phyloP scores from a whole-genome alignment of 768 basidiomycete genomes.

The Tricholoma bakamatsutake region DNA sequence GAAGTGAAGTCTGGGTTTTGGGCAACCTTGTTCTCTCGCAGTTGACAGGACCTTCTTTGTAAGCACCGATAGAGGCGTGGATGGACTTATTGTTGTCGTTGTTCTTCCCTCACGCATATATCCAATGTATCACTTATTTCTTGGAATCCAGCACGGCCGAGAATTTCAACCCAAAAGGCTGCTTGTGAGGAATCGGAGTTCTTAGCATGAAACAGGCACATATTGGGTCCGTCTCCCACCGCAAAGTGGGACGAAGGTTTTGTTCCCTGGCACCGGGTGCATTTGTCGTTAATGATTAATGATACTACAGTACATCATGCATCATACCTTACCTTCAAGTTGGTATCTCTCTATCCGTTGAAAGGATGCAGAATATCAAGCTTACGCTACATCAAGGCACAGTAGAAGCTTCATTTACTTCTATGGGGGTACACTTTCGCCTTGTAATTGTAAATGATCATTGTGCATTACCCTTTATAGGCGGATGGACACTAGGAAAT shows the following conservation, averaged over 20 bases:
- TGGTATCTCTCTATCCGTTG: constrained; percentile 42
- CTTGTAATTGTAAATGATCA: neutral
- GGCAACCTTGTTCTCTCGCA: constrained; percentile 25
- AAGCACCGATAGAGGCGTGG: too few relatives aligned
- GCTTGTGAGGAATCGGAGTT: neutral
- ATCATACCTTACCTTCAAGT: constrained; percentile 39
- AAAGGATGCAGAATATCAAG: constrained; percentile 42
- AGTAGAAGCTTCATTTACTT: constrained; percentile 53
- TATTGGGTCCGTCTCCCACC: too few relatives aligned
- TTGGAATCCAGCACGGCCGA: neutral
- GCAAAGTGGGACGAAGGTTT: too few relatives aligned
- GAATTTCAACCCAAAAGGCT: neutral
- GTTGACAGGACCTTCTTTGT: neutral
- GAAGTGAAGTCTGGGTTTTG: constrained; percentile 30
- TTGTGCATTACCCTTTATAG: constrained; percentile 21
- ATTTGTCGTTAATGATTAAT: constrained; percentile 31
- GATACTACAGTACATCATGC: constrained; percentile 37
- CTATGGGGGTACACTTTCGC: constrained; percentile 51
- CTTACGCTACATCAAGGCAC: constrained; percentile 46
- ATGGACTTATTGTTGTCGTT: neutral
- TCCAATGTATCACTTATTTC: neutral
- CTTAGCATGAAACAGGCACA: too few relatives aligned
- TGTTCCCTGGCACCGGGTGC: too few relatives aligned
- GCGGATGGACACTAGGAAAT: constrained; percentile 70
- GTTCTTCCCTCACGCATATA: neutral